Percentiles rank a stretch among this genome's conserved stretches.
phyloP scores from a whole-genome alignment of 257 asterid genomes.

The Mentha longifolia region DNA sequence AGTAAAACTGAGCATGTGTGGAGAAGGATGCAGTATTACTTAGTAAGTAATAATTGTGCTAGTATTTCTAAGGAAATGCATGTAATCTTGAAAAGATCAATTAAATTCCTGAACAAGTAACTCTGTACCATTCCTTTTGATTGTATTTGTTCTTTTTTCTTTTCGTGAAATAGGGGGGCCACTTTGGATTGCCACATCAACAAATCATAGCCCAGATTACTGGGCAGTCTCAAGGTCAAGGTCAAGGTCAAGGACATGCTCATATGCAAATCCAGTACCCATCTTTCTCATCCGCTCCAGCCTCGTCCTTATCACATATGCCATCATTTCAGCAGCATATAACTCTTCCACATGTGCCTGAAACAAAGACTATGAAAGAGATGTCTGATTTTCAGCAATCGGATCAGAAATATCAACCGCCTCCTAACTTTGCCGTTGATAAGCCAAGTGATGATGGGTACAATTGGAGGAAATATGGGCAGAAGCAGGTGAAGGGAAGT shows the following conservation, averaged over 20 bases:
- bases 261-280: constrained; percentile 45
- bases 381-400: constrained; percentile 30
- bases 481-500: constrained; percentile 75
- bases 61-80: neutral
- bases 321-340: constrained; percentile 33
- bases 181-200: constrained; percentile 61
- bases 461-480: constrained; percentile 80
- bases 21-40: neutral
- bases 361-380: constrained; percentile 27
- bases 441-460: constrained; percentile 66
- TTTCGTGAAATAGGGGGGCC: constrained; percentile 57
- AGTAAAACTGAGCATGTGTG: neutral
- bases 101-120: neutral
- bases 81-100: neutral
- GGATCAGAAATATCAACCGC: constrained; percentile 39
- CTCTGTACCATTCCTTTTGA: neutral
- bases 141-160: neutral
- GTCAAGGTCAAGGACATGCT: too few relatives aligned
- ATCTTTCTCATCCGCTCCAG: constrained; percentile 45
- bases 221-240: constrained; percentile 47
- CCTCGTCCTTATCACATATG: constrained; percentile 5
- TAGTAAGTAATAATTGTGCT: neutral
- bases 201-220: constrained; percentile 60
- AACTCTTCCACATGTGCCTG: constrained; percentile 23
- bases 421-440: constrained; percentile 39